Conservation (phyloP, 2,329 filamentous ascomycete species). For the Ceratocystis colombiana region DNA sequence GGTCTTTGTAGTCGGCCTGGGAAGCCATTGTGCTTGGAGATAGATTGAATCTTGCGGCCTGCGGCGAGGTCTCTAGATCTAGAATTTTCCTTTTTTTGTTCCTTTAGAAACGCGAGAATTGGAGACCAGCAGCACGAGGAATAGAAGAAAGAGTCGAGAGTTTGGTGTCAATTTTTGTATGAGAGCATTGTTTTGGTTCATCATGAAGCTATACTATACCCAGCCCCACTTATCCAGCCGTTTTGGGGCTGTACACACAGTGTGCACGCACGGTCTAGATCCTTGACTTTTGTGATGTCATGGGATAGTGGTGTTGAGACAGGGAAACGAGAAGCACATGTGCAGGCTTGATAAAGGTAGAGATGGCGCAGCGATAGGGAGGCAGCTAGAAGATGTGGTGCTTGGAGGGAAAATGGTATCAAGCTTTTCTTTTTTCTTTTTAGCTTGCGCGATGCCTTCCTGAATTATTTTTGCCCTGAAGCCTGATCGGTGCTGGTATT, state of each 20-base stretch:
- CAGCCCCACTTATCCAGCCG: background rate
- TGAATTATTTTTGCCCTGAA: too few relatives aligned
- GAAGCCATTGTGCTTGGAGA: constrained; percentile 37
- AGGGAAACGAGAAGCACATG: background rate
- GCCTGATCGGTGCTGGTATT: too few relatives aligned
- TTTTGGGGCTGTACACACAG: constrained; percentile 15
- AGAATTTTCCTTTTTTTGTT: background rate
- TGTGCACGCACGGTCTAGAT: background rate
- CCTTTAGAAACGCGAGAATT: background rate
- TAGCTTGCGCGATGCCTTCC: too few relatives aligned
- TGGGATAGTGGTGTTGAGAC: background rate
- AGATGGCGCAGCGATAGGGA: too few relatives aligned
- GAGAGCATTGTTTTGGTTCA: background rate
- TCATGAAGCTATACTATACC: background rate
- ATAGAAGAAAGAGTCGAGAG: background rate
- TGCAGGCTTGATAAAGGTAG: background rate
- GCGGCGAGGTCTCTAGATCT: background rate
- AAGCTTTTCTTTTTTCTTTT: too few relatives aligned
- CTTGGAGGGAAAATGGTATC: too few relatives aligned
- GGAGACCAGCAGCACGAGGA: background rate
- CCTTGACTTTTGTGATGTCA: constrained; percentile 6
- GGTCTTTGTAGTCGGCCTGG: constrained; percentile 61
- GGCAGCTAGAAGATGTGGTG: too few relatives aligned
- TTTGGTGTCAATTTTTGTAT: background rate
- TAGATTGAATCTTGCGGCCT: constrained; percentile 5